Percentiles rank a stretch among this genome's conserved stretches.
These are phyloP conservation scores for Aureobasidium melanogenum DNA, from an alignment of 2,329 filamentous ascomycete species.

Conservation along the genomic window DNA sequence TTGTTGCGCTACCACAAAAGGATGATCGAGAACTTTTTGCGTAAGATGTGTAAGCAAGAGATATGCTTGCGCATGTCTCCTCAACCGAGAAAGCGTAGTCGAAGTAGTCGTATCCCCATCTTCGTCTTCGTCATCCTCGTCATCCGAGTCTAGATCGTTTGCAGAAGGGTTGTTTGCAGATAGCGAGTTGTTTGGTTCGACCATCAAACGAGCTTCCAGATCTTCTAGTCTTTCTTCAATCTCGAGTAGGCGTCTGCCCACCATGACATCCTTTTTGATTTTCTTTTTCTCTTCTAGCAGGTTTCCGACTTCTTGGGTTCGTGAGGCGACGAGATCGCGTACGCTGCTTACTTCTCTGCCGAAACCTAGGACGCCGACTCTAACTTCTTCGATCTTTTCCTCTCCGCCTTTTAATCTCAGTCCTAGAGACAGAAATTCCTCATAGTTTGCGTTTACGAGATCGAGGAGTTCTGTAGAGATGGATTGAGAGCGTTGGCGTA, in stretches of 20 bases:
- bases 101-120: constrained; percentile 21
- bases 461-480: constrained; percentile 84
- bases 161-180: constrained; percentile 8
- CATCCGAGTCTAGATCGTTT: constrained; percentile 23
- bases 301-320: constrained; percentile 53
- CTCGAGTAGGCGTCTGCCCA: constrained; percentile 56
- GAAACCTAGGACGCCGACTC: constrained; percentile 80
- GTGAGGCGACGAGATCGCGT: constrained; percentile 53
- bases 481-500: constrained; percentile 69
- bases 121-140: constrained; percentile 27
- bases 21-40: constrained; percentile 46
- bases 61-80: constrained; percentile 50
- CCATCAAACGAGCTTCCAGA: constrained; percentile 55
- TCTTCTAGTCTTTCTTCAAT: constrained; percentile 53
- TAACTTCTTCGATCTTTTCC: constrained; percentile 82
- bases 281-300: constrained; percentile 58
- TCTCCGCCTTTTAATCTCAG: constrained; percentile 77
- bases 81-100: constrained; percentile 34
- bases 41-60: constrained; percentile 45
- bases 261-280: constrained; percentile 56
- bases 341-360: constrained; percentile 71
- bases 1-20: constrained; percentile 52
- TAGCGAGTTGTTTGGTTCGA: constrained; percentile 28
- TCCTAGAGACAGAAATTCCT: constrained; percentile 78
- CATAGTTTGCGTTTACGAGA: constrained; percentile 91